Conservation (phyloP, 1,139 yeast species). For the Pichia sp. region DNA sequence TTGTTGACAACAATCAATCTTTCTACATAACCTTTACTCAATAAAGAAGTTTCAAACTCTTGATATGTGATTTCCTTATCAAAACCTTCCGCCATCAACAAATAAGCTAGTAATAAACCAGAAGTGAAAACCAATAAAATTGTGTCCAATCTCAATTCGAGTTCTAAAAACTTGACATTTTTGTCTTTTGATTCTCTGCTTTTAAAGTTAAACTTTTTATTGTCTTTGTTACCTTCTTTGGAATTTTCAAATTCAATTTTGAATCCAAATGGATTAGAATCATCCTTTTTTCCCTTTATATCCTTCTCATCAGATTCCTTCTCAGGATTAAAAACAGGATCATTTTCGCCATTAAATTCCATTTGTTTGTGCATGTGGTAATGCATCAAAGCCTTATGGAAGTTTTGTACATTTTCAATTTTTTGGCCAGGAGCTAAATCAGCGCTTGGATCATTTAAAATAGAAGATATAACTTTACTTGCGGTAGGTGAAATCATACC, state of each 20-base stretch:
- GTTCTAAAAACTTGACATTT: conserved; percentile 9
- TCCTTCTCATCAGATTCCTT: conserved; percentile 3
- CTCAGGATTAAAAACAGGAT: conserved; percentile 12
- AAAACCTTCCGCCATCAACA: conserved; percentile 14
- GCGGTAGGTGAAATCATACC: conserved; percentile 24
- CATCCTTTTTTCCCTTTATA: conserved; percentile 1
- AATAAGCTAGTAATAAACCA: conserved; percentile 14
- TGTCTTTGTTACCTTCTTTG: conserved; percentile 6
- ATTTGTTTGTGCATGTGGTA: conserved; percentile 23
- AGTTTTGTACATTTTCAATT: conserved; percentile 23
- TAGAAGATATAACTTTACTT: conserved; percentile 20
- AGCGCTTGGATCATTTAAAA: conserved; percentile 20
- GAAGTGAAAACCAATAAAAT: conserved; percentile 17
- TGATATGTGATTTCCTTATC: conserved; percentile 62
- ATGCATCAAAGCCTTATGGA: conserved; percentile 23
- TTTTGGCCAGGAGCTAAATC: conserved; percentile 21
- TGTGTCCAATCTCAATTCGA: conserved; percentile 17
- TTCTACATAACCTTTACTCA: conserved; percentile 60
- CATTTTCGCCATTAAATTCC: conserved; percentile 12
- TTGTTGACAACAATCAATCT: conserved; percentile 60
- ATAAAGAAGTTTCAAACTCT: conserved; percentile 55
- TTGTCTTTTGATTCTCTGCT: conserved; percentile 11
- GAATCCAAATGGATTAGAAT: conserved; percentile 10
- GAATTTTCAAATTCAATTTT: conserved; percentile 10
- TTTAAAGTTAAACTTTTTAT: conserved; percentile 12